Percentiles rank a stretch among this genome's conserved stretches.
These are phyloP conservation scores for Candida suzukii DNA, from an alignment of 805 yeast species.

Conservation along the genomic window DNA sequence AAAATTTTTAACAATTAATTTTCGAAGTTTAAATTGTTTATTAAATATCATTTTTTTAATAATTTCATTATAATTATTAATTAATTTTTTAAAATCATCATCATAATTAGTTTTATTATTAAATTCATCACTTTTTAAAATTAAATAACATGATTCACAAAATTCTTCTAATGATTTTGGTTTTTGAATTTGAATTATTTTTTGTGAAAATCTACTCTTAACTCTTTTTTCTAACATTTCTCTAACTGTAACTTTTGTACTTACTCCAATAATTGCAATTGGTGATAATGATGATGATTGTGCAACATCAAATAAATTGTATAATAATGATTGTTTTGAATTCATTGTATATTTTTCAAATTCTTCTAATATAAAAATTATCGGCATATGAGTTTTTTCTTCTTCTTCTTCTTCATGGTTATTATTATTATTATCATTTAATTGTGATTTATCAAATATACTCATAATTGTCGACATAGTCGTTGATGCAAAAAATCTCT, in stretches of 20 bases:
- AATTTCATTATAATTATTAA: constrained; percentile 23
- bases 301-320: constrained; percentile 82
- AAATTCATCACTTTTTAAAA: not conserved
- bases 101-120: constrained; percentile 24
- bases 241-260: constrained; percentile 66
- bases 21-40: constrained; percentile 27
- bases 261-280: constrained; percentile 73
- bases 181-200: constrained; percentile 56
- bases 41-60: constrained; percentile 22
- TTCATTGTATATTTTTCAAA: constrained; percentile 71
- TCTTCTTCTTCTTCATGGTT: constrained; percentile 10
- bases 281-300: constrained; percentile 55
- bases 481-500: constrained; percentile 47
- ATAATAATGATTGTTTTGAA: constrained; percentile 74
- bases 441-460: constrained; percentile 36
- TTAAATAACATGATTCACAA: constrained; percentile 32
- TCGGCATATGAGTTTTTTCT: constrained; percentile 36
- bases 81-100: constrained; percentile 8
- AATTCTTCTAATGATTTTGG: constrained; percentile 42
- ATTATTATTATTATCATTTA: constrained; percentile 11
- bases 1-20: constrained; percentile 37
- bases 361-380: constrained; percentile 78
- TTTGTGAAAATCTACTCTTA: constrained; percentile 79
- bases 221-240: constrained; percentile 90
- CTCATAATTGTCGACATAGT: constrained; percentile 54